A percentile compares a stretch with the other conserved stretches of the same genome.
Evolutionary conservation across 306 rosid species (phyloP).

Genomic region (Psophocarpus tetragonolobus): DNA sequence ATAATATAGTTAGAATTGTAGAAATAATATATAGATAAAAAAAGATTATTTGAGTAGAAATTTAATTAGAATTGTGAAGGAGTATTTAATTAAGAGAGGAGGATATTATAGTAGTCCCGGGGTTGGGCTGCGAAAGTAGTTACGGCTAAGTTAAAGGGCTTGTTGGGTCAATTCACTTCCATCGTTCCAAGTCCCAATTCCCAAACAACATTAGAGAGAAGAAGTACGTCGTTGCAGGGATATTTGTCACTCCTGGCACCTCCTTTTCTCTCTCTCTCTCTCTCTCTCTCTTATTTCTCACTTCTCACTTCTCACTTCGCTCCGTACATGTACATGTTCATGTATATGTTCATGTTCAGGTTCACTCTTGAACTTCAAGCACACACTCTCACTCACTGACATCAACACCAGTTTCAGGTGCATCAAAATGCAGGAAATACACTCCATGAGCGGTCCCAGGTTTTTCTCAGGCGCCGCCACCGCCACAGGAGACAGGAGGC

Average conservation of each 20-base stretch:
- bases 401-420: constrained; percentile 32
- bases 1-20: no score
- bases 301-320: background rate
- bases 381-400: constrained; percentile 30
- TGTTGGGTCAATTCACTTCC: constrained; percentile 11
- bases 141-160: constrained; percentile 8
- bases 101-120: background rate
- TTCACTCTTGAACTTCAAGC: background rate
- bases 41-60: no score
- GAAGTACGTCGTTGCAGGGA: constrained; percentile 24
- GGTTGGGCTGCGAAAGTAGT: constrained; percentile 18
- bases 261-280: constrained; percentile 5
- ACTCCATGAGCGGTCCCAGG: constrained; percentile 56
- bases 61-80: no score
- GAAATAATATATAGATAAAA: no score
- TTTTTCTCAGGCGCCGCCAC: constrained; percentile 54
- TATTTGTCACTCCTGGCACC: constrained; percentile 44
- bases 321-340: background rate
- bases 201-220: background rate
- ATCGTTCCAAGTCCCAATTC: background rate
- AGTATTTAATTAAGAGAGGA: background rate
- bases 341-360: background rate
- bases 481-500: constrained; percentile 54
- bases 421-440: constrained; percentile 78
- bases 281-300: background rate